phyloP scores from a whole-genome alignment of 208 protist genomes.

The Trypanosoma congolense region DNA sequence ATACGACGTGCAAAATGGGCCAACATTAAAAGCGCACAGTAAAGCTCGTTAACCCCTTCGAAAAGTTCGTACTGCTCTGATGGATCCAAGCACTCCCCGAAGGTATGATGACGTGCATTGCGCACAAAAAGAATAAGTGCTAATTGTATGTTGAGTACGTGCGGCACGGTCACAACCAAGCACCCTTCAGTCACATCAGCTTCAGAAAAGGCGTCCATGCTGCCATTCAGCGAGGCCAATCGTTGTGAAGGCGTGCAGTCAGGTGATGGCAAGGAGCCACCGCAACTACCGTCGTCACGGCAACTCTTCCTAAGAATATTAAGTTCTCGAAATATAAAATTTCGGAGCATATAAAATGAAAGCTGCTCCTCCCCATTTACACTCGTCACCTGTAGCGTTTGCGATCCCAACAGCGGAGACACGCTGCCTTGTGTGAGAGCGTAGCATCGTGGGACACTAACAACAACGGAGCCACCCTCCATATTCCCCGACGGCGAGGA shows the following conservation, averaged over 20 bases:
- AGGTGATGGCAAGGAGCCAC: not conserved
- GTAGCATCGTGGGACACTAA: conserved; percentile 10
- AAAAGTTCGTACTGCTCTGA: conserved; percentile 28
- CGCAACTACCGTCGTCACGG: conserved; percentile 5
- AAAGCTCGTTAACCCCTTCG: conserved; percentile 29
- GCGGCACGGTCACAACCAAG: conserved; percentile 23
- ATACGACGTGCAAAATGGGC: conserved; percentile 25
- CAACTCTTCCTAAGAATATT: conserved; percentile 38
- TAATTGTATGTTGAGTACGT: conserved; percentile 58
- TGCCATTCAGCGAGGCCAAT: conserved; percentile 13
- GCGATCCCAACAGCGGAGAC: not conserved
- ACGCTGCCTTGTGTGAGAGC: not conserved
- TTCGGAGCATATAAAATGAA: conserved; percentile 50
- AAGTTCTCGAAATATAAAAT: conserved; percentile 57
- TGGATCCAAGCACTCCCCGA: not conserved
- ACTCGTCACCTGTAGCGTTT: conserved; percentile 1
- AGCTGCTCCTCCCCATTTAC: conserved; percentile 24
- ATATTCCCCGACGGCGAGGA: conserved; percentile 5
- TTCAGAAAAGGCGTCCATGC: conserved; percentile 19
- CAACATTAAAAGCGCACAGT: conserved; percentile 29
- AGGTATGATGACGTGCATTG: conserved; percentile 22
- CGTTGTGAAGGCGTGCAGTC: conserved; percentile 11
- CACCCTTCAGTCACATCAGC: conserved; percentile 27
- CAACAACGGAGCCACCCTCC: conserved; percentile 7
- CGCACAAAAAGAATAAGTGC: conserved; percentile 47